phyloP scores from a whole-genome alignment of 306 rosid species.

The Glycine tomentella region DNA sequence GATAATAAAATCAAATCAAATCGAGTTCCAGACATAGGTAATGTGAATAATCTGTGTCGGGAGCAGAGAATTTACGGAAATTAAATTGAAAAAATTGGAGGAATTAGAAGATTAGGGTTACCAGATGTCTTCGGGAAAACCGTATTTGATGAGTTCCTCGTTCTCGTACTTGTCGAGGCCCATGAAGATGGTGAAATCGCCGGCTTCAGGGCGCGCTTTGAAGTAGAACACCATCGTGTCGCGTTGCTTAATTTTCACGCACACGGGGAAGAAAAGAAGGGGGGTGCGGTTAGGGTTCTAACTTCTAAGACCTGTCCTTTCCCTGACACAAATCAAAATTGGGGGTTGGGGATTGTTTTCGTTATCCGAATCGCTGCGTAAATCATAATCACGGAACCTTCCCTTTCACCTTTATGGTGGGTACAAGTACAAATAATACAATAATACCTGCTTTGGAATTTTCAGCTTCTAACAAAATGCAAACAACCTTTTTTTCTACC shows the following conservation, averaged over 20 bases:
- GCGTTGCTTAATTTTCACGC: conserved; percentile 36
- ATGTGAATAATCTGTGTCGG: background rate
- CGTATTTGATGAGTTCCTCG: conserved; percentile 98
- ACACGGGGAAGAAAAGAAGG: conserved; percentile 11
- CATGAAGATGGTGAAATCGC: conserved; percentile 98
- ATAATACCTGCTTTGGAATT: too few species aligned
- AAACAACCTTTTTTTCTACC: too few species aligned
- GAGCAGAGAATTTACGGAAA: background rate
- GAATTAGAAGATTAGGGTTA: conserved; percentile 4
- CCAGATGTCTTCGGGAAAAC: conserved; percentile 95
- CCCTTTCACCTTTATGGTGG: background rate
- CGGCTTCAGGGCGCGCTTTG: conserved; percentile 95
- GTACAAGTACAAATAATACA: too few species aligned
- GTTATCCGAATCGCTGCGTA: conserved; percentile 35
- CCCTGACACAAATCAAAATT: conserved; percentile 7
- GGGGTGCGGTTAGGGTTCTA: conserved; percentile 55
- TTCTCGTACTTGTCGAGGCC: conserved; percentile 98
- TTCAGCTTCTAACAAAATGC: too few species aligned
- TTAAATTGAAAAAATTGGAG: conserved; percentile 22
- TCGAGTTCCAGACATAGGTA: background rate
- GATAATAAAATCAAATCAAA: background rate
- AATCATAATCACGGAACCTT: conserved; percentile 16
- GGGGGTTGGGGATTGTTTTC: conserved; percentile 5
- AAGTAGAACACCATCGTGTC: conserved; percentile 89
- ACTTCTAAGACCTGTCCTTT: conserved; percentile 35